Percentiles rank a stretch among this genome's conserved stretches.
Conservation (phyloP, 1,284 basidiomycete genomes). For the Lignosus rhinocerotis region DNA sequence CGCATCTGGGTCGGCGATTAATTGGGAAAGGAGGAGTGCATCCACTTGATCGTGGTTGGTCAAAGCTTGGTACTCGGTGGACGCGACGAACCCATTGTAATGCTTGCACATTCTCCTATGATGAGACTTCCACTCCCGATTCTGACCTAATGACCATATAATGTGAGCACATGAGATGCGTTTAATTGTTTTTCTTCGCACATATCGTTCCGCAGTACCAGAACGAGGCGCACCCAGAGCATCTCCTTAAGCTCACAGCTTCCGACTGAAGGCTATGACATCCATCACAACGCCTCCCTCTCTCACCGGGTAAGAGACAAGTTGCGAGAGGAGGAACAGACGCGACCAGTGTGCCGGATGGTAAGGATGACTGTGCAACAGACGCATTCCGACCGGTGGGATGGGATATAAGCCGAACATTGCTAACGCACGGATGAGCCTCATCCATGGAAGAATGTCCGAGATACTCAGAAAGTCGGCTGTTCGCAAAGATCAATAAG, state of each 20-base stretch:
- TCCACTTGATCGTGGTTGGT: constrained; percentile 57
- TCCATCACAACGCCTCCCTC: constrained; percentile 63
- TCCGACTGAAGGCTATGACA: constrained; percentile 44
- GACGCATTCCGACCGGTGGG: constrained; percentile 51
- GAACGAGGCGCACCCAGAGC: constrained; percentile 64
- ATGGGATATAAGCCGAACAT: constrained; percentile 42
- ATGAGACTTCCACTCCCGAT: constrained; percentile 58
- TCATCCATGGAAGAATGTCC: too few relatives aligned
- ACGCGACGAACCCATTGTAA: constrained; percentile 46
- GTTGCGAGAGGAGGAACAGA: constrained; percentile 44
- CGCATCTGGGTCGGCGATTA: constrained; percentile 43
- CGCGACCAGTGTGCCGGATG: constrained; percentile 49
- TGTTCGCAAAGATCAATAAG: background rate
- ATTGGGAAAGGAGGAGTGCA: constrained; percentile 60
- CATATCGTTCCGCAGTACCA: constrained; percentile 70
- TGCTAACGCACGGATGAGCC: too few relatives aligned
- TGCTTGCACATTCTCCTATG: constrained; percentile 67
- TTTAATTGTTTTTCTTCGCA: constrained; percentile 34
- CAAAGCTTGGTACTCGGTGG: constrained; percentile 48
- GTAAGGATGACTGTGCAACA: constrained; percentile 39
- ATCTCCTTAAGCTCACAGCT: constrained; percentile 43
- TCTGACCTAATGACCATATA: constrained; percentile 54
- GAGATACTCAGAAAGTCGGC: too few relatives aligned
- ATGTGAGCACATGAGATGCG: background rate
- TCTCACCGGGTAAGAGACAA: constrained; percentile 54